Conservation (phyloP, 1,139 yeast genomes). For the Lodderomyces theae region DNA sequence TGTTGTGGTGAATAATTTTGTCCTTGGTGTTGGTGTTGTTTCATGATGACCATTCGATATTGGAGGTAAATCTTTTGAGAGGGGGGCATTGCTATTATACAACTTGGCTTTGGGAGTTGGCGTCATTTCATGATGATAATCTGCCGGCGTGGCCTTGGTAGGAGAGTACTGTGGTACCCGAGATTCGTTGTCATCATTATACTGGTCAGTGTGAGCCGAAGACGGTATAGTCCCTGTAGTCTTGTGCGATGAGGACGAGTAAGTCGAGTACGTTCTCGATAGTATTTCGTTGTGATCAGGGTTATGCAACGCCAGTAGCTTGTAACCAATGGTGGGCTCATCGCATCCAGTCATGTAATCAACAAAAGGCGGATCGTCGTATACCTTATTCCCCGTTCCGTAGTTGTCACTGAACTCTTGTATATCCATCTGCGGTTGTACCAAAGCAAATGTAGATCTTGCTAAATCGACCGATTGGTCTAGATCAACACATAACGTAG, state of each 20-base stretch:
- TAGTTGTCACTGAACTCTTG: constrained; percentile 50
- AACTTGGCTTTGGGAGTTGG: background rate
- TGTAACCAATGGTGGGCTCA: constrained; percentile 19
- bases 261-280: constrained; percentile 32
- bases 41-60: background rate
- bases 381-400: constrained; percentile 68
- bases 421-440: constrained; percentile 63
- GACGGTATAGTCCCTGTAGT: background rate
- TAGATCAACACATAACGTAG: constrained; percentile 74
- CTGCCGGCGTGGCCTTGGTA: background rate
- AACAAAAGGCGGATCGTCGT: constrained; percentile 49
- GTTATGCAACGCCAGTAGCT: constrained; percentile 30
- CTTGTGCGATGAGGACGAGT: constrained; percentile 6
- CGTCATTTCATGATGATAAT: background rate
- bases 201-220: background rate
- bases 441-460: constrained; percentile 64
- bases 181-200: background rate
- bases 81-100: background rate
- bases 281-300: constrained; percentile 38
- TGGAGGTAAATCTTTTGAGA: background rate
- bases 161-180: background rate
- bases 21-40: constrained; percentile 1
- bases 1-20: background rate
- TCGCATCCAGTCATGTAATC: constrained; percentile 41
- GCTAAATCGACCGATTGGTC: constrained; percentile 75